phyloP scores from a whole-genome alignment of 148 eudicot species.

The Fagopyrum tataricum region DNA sequence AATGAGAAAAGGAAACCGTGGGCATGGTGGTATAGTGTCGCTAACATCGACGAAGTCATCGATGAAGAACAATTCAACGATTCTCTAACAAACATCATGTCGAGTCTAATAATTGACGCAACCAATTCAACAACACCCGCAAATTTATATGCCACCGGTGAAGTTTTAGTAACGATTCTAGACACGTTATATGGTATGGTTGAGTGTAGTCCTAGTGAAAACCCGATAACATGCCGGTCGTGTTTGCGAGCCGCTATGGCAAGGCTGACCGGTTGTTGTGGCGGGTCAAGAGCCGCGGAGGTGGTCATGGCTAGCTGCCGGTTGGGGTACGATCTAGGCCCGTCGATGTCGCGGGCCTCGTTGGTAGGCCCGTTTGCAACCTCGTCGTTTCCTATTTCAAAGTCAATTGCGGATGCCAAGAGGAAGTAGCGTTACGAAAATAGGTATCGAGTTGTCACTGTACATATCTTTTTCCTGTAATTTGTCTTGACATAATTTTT shows the following conservation, averaged over 20 bases:
- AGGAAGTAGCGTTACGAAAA: not conserved
- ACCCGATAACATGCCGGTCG: not conserved
- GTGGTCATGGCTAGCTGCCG: conserved; percentile 9
- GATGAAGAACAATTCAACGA: not conserved
- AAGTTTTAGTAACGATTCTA: not conserved
- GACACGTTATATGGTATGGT: conserved; percentile 2
- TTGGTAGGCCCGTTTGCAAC: conserved; percentile 7
- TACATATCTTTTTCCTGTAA: not conserved
- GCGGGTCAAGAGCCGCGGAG: conserved; percentile 4
- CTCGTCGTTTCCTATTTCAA: not conserved
- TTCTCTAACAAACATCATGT: not conserved
- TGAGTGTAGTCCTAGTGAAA: conserved; percentile 1
- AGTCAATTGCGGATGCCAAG: not conserved
- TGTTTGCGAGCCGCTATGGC: conserved; percentile 2
- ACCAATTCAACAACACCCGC: not conserved
- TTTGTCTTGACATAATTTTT: not conserved
- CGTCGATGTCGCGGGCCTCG: conserved; percentile 10
- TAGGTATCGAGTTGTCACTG: not conserved
- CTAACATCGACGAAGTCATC: not conserved
- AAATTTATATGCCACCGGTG: not conserved
- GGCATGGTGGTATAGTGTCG: conserved; percentile 9
- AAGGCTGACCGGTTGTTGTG: not conserved
- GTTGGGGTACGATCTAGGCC: conserved; percentile 3
- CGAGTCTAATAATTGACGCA: not conserved
- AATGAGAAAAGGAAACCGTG: not conserved